Base-by-base conservation (phyloP, 768 basidiomycete genomes). In the Chalciporus chontae region DNA sequence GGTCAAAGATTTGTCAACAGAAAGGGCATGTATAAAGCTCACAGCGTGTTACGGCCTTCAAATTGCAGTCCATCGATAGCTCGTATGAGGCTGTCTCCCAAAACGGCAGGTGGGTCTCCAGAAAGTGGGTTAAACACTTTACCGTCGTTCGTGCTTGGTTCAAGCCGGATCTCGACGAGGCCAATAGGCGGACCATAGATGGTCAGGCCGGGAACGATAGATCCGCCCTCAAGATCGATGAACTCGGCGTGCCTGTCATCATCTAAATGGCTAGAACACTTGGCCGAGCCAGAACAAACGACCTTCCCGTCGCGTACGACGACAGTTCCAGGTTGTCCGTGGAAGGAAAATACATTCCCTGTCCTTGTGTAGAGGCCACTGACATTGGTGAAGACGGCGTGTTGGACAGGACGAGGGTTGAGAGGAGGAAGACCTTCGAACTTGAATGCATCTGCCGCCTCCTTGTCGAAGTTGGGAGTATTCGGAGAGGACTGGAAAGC, bases 341-440 rank as follows among this genome's bases (percentile, higher is more conserved):
- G 67, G 18, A 68, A 59, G 57, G n/a, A 56, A 59, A 23, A 59
- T 49, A 21, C 58, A 45, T 39, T 61, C 6, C 43, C 55, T 55
- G 31, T 69, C 56, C 58, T 67, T 48, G 49, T 56, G 46, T 73
- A 79, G 32, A 86, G 61, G 5, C 69, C 68, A 9, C 68, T 69
- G 37, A 93, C 85, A 60, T 90, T 90, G 19, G 66, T 71, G 62
- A 93, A 90, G 19, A 84, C 64, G 27, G 85, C 71, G 32, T 71
- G 74, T 26, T 59, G 59, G 7, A 39, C 41, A 8, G 60, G 60
- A 21, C 64, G 52, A 0, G 80, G 74, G 8, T 66, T 63, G 10
- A 94, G 72, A 13, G 90, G 87, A 5, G 88, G 87, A 46, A 93
- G 75, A 18, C 91, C 91, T 24, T 91, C 83, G 51, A 81, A 81